A percentile compares a stretch with the other conserved stretches of the same genome.
phyloP scores from a whole-genome alignment of 2,329 filamentous ascomycete species.

The Alternaria sp. region DNA sequence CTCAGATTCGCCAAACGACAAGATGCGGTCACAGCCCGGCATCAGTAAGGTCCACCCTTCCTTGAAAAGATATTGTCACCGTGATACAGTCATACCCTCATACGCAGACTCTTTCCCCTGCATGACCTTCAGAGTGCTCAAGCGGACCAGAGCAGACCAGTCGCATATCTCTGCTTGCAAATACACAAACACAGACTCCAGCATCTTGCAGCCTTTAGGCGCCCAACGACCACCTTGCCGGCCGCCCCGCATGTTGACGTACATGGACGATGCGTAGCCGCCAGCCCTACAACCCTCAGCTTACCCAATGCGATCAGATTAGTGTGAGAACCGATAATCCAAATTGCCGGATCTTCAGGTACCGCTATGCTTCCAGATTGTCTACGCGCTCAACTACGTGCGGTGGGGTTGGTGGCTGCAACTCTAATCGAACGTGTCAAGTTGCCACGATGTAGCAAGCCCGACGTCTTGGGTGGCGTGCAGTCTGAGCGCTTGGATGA shows the following conservation, averaged over 20 bases:
- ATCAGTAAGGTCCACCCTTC: neutral
- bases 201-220: slow-evolving; percentile 24
- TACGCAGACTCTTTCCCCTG: neutral
- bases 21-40: slow-evolving; percentile 6
- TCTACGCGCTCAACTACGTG: slow-evolving; percentile 28
- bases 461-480: slow-evolving; percentile 3
- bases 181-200: slow-evolving; percentile 25
- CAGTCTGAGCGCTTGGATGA: slow-evolving; percentile 18
- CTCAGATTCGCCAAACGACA: slow-evolving; percentile 9
- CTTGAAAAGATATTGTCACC: neutral
- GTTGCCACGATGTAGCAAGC: slow-evolving; percentile 14
- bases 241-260: slow-evolving; percentile 19
- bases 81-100: slow-evolving; percentile 5
- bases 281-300: slow-evolving; percentile 32
- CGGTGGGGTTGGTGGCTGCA: slow-evolving; percentile 27
- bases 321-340: slow-evolving; percentile 8
- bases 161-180: slow-evolving; percentile 17
- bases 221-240: slow-evolving; percentile 34
- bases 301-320: slow-evolving; percentile 4
- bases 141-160: slow-evolving; percentile 5
- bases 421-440: slow-evolving; percentile 30
- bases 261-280: slow-evolving; percentile 31
- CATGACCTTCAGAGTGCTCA: slow-evolving; percentile 15
- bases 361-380: slow-evolving; percentile 16
- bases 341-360: slow-evolving; percentile 29